Evolutionary conservation across 2,329 filamentous ascomycete genomes (phyloP), one percentile per base, ranked within the genome.

Genomic region (Teratosphaeria gauchensis): DNA sequence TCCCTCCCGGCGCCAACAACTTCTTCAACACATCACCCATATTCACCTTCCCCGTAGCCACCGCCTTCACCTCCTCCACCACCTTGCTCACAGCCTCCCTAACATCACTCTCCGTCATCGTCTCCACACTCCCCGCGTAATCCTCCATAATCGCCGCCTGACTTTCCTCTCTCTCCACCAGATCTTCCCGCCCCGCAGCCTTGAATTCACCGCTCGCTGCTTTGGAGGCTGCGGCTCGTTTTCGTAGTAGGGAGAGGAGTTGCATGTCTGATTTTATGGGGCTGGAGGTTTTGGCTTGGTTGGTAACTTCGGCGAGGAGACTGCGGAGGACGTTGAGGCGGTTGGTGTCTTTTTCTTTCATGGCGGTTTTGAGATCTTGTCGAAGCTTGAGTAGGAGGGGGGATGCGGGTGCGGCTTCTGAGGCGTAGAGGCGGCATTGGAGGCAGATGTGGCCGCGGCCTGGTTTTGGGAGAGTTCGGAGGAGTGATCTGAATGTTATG

Each of bases 241-340:
- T 87, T 63, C 83, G 81, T 58, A 94, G 79, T 54, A 92, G 77
- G 7, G 79, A 76, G 31, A 90, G 82, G 58, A 92, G 78, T 68
- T 88, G 83, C 63, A 82, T 79, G 72, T 92, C 88, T 24, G 84
- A 88, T 57, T 76, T 78, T 68, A 92, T 83, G n/a, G 89, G 88
- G 46, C 76, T 78, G 46, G 80, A 69, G 14, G 87, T 90, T 75
- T 92, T 92, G 71, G 84, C 86, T 35, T 87, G 85, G 73, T 91
- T 92, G 65, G 86, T 84, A 61, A 87, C 84, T 62, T 87, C 82
- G 33, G 87, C 79, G 63, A 92, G 80, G 62, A 92, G 76, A 48
- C 80, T 73, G 64, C 89, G 86, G 54, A 92, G 80, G 42, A 89
- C 87, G 46, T 81, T 76, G 30, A 92, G 82, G 2, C 86, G 84